Base-by-base conservation (phyloP, 2,329 filamentous ascomycete species). In the Trematosphaeria pertusa region DNA sequence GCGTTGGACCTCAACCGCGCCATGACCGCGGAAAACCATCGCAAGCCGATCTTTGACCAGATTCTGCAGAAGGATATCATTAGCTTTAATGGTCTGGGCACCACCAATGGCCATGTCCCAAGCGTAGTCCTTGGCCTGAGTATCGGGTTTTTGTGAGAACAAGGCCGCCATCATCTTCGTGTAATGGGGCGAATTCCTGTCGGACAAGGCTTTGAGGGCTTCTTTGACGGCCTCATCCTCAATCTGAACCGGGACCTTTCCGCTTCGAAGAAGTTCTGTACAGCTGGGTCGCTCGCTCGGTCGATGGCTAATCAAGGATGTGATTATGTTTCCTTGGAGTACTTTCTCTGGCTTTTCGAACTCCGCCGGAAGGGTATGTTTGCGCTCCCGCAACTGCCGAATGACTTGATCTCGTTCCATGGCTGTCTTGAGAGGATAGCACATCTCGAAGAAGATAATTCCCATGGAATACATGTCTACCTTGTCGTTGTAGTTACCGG, bases 381-480 rank as follows among this genome's bases (percentile, higher is more conserved):
- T 78, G 30, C 84, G 82, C 56, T 85, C 81, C 35, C 90, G 83
- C 32, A 97, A 79, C 43, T 81, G 77, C 41, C 87, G 81, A 20
- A 97, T 78, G 3, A 92, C 79, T 31, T 80, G 74, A 50, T 82
- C 81, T 31, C 85, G 77, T 62, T 87, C 85, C 81, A 86, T 87
- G 2, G 75, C 78, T 1, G 85, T 87, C 14, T 75, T 75, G 34
- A 87, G 72, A 3, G 80, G 75, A 56, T 83, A 78, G 64, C 89
- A 95, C 94, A 99, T 99, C 72, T 99, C 94, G 59, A 97, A 97
- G 74, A 99, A 96, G 46, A 99, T 97, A 54, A 99, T 89, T 0
- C 94, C 94, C 32, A 99, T 79, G 0, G 93, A 97, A 68, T 94
- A 99, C 93, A 99, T 97, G 81, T 99, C 94, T 1, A 97, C 92